Evolutionary conservation across 1,284 basidiomycete genomes (phyloP).

Genomic region (Heterobasidion occidentale): DNA sequence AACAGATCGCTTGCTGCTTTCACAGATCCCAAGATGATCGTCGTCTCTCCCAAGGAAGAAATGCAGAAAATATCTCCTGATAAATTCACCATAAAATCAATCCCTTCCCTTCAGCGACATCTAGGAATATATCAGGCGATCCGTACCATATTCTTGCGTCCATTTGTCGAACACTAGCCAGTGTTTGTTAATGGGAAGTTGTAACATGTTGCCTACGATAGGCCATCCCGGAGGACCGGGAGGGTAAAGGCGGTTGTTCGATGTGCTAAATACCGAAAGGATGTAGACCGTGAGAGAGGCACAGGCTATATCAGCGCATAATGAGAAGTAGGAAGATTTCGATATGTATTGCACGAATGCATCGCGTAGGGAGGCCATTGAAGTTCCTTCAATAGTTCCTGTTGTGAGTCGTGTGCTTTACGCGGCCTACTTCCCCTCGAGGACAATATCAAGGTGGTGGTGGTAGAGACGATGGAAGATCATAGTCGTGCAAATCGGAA

Average conservation of each 20-base stretch:
- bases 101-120: not conserved
- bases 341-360: too few species aligned
- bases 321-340: too few species aligned
- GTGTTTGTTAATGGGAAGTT: slow-evolving; percentile 21
- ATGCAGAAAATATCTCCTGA: slow-evolving; percentile 22
- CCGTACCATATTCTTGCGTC: slow-evolving; percentile 21
- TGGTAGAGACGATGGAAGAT: too few species aligned
- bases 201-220: slow-evolving; percentile 21
- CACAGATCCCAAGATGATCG: slow-evolving; percentile 22
- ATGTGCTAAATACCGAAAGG: too few species aligned
- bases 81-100: not conserved
- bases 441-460: too few species aligned
- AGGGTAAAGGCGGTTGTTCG: not conserved
- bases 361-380: too few species aligned
- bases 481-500: too few species aligned
- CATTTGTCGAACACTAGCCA: slow-evolving; percentile 26
- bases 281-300: too few species aligned
- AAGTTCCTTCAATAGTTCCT: too few species aligned
- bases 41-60: slow-evolving; percentile 21
- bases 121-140: not conserved
- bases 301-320: too few species aligned
- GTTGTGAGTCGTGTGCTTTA: too few species aligned
- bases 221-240: slow-evolving; percentile 21
- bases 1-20: slow-evolving; percentile 23
- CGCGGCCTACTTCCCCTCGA: too few species aligned